Evolutionary conservation across 805 yeast species (phyloP).

Genomic region (Cyberlindnera suaveolens): DNA sequence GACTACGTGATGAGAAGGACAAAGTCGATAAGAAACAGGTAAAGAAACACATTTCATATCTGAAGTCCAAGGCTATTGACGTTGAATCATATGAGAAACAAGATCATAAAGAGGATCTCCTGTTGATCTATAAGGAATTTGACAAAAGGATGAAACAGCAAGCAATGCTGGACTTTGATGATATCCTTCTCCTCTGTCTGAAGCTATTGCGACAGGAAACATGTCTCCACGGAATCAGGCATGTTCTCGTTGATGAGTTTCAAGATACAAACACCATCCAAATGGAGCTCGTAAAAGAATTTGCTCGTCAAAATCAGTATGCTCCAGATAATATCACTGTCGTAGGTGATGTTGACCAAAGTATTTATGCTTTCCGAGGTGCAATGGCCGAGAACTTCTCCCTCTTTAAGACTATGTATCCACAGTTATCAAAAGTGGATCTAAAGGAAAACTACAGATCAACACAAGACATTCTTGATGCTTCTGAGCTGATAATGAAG

Average conservation of each 20-base stretch:
- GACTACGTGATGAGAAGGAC: constrained; percentile 6
- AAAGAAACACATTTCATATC: constrained; percentile 36
- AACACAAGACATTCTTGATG: constrained; percentile 53
- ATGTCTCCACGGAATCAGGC: constrained; percentile 35
- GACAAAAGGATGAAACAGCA: constrained; percentile 39
- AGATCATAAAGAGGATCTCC: constrained; percentile 27
- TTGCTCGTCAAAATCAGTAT: constrained; percentile 37
- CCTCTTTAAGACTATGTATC: constrained; percentile 40
- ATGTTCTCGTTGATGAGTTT: constrained; percentile 87
- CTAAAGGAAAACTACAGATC: constrained; percentile 79
- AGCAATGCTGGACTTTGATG: constrained; percentile 74
- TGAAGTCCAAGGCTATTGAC: constrained; percentile 47
- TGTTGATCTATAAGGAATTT: constrained; percentile 43
- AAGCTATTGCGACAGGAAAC: constrained; percentile 34
- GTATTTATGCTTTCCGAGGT: constrained; percentile 83
- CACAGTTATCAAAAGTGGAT: constrained; percentile 31
- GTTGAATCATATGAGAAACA: constrained; percentile 34
- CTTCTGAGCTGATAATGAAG: constrained; percentile 61
- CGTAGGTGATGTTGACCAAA: constrained; percentile 96
- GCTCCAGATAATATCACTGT: constrained; percentile 59
- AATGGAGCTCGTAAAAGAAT: constrained; percentile 53
- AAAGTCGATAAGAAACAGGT: constrained; percentile 6
- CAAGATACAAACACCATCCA: constrained; percentile 87
- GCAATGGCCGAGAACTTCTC: constrained; percentile 68
- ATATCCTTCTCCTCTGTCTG: constrained; percentile 54